phyloP scores from a whole-genome alignment of 1,284 basidiomycete species.

The Heterobasidion irregulare region DNA sequence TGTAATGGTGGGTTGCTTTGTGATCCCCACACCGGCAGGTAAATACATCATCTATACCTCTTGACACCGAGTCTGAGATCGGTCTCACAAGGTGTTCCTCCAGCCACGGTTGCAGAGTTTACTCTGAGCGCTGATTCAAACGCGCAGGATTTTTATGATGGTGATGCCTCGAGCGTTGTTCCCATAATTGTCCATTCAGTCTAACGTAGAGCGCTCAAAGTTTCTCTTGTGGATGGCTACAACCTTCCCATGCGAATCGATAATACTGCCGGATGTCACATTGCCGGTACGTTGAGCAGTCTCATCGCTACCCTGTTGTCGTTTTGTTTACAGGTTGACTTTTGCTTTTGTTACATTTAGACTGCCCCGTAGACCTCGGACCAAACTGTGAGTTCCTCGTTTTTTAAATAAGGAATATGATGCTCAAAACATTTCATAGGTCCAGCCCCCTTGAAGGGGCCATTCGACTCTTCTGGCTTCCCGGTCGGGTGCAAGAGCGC shows the following conservation, averaged over 20 bases:
- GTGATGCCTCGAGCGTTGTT: slow-evolving; percentile 11
- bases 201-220: neutral
- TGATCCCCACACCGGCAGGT: slow-evolving; percentile 14
- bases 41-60: neutral
- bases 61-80: neutral
- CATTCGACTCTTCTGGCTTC: slow-evolving; percentile 39
- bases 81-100: slow-evolving; percentile 29
- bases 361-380: slow-evolving; percentile 43
- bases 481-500: slow-evolving; percentile 52
- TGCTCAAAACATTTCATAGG: slow-evolving; percentile 21
- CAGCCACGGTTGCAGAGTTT: slow-evolving; percentile 36
- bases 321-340: too few relatives aligned
- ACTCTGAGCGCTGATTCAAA: slow-evolving; percentile 24
- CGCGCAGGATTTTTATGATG: slow-evolving; percentile 32
- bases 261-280: slow-evolving; percentile 41
- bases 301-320: too few relatives aligned
- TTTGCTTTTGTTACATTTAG: slow-evolving; percentile 16
- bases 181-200: neutral
- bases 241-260: slow-evolving; percentile 50
- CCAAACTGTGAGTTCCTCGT: neutral
- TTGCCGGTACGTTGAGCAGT: slow-evolving; percentile 12
- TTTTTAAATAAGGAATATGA: neutral
- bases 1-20: slow-evolving; percentile 18
- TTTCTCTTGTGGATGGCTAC: slow-evolving; percentile 15
- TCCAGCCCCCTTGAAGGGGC: slow-evolving; percentile 42